Base-by-base conservation (phyloP, 73 alveolate species). In the Paramecium pentaurelia region DNA sequence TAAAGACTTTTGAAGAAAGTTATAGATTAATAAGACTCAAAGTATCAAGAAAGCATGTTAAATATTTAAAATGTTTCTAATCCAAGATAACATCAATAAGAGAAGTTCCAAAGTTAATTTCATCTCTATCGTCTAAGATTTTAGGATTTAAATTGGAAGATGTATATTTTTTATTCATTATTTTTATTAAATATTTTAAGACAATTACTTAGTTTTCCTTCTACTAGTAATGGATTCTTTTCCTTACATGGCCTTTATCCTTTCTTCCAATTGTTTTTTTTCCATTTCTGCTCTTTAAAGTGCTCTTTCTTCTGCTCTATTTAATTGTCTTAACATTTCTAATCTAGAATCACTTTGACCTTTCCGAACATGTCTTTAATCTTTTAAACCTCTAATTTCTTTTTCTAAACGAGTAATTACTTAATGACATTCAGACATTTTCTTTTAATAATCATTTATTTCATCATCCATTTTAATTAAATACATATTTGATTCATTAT, bases 101-200 rank as follows among this genome's bases (percentile, higher is more conserved):
- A 6, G 64, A 75, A 30, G 88, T 75, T 36, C 88, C 88, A 75
- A 75, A 75, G 11, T 75, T 75, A 12, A 75, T 42, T 34, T 75
- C 88, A 12, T 42, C 88, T 42, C 30, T 75, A 38, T 75, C 88
- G 10, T 75, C 88, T 38, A 75, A 32, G 34, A 75, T 70, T 38
- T 75, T 75, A 0, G 88, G 88, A 75, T 75, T 75, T 38, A 75
- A 38, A 54, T 75, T 75, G 58, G 60, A 75, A 42, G 88, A 75
- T 30, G 60, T 42, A 75, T 75, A 42, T 42, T 75, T 75, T 75
- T 75, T 75, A 75, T 32, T 64, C 84, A 64, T 64, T 64, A 64
- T 64, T 64, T 32, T 64, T 64, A 64, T 64, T 64, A 64, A 64
- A 64, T 64, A 64, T 28, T 34, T 64, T 64, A 64, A 25, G 84